These are phyloP conservation scores for Paxillus involutus DNA, from an alignment of 768 basidiomycete genomes.

Conservation along the genomic window DNA sequence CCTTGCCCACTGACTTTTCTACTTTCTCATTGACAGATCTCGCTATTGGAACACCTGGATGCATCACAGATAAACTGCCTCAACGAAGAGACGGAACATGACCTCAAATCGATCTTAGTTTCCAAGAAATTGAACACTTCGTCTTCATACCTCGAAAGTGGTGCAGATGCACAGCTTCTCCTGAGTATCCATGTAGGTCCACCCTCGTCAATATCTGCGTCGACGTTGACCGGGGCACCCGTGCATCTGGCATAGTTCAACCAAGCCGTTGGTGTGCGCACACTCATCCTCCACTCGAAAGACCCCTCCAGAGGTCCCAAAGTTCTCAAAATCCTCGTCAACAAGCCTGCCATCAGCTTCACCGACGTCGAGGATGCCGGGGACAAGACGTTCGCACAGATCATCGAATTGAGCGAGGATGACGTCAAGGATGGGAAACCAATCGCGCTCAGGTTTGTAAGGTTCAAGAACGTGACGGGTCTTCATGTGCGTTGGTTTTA, in stretches of 20 bases:
- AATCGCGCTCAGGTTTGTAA: constrained; percentile 59
- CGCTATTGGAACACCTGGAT: constrained; percentile 60
- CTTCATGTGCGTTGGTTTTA: constrained; percentile 47
- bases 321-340: constrained; percentile 60
- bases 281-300: constrained; percentile 50
- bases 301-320: constrained; percentile 50
- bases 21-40: constrained; percentile 36
- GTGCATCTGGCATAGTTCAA: constrained; percentile 52
- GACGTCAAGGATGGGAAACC: constrained; percentile 44
- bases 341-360: constrained; percentile 61
- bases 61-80: constrained; percentile 62
- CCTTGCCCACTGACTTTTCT: not conserved
- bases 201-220: not conserved
- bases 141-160: constrained; percentile 55
- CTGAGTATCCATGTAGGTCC: constrained; percentile 63
- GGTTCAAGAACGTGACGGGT: constrained; percentile 68
- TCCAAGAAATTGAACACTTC: constrained; percentile 45
- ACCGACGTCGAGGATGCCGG: constrained; percentile 58
- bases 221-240: not conserved
- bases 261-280: constrained; percentile 62
- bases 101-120: constrained; percentile 50
- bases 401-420: constrained; percentile 50
- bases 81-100: constrained; percentile 57
- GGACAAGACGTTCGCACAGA: constrained; percentile 54
- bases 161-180: constrained; percentile 73